Evolutionary conservation across 805 yeast species (phyloP), one percentile per base, ranked within the genome.

Genomic region (Ogataea populi-albae): DNA sequence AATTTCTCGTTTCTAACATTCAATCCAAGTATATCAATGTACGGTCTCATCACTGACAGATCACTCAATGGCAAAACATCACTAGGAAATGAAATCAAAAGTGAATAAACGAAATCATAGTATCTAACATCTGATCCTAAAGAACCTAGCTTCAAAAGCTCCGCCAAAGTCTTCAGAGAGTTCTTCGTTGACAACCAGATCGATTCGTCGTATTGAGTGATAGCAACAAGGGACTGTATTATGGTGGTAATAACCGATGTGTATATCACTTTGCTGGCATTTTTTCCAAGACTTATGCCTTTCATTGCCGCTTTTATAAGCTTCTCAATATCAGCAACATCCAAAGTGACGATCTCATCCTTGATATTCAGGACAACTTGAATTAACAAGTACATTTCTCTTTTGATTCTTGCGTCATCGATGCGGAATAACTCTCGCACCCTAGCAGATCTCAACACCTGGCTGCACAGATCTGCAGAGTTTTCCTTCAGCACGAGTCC

Each of bases 181-280:
- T 61, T 60, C 37, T 80, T 81, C 15, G 70, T 73, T 3, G 66
- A 58, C 1, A 32, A 14, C 81, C 86, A 80, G 31, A 81, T 64
- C 19, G 65, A 71, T 12, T 69, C 63, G 42, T 75, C 72, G 27
- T 66, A 57, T n/a, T 56, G 53, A 11, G 74, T 66, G 18, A 81
- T 46, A 0, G 61, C 47, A 3, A 65, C 57, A 23, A 81, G 48
- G 0, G 77, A 62, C 10, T 69, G 67, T 46, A 82, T 46, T 9
- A 80, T 68, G 10, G 73, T 70, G 1, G 77, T 50, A 1, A 78
- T 59, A 1, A 73, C 39, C 5, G 66, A 49, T 0, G 82, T 65
- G 44, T 73, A 74, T 2, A 73, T 44, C 3, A 75, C 46, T 5
- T 62, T 55, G 26, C 66, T 66, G 24, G 40, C 29, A 1, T 34